A percentile compares a stretch with the other conserved stretches of the same genome.
phyloP scores from a whole-genome alignment of 805 yeast genomes.

The Candida odintsovae region DNA sequence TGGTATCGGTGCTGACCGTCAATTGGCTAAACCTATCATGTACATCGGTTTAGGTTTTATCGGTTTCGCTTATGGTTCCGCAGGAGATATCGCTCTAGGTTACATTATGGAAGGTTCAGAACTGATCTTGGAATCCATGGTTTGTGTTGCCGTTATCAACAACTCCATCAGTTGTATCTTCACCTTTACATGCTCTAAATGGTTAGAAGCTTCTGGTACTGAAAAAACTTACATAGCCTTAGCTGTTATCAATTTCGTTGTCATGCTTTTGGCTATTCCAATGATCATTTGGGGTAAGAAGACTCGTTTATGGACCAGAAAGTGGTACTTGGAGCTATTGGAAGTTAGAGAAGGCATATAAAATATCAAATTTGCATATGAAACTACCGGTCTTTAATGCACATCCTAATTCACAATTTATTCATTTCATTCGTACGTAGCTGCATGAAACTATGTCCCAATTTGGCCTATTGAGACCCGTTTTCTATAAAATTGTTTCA shows the following conservation, averaged over 20 bases:
- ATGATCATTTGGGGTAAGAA: constrained; percentile 54
- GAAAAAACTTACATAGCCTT: constrained; percentile 54
- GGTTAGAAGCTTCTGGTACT: constrained; percentile 53
- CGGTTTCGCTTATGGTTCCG: constrained; percentile 66
- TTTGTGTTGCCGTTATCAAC: constrained; percentile 59
- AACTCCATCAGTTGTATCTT: constrained; percentile 61
- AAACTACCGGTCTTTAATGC: background rate
- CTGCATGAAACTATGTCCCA: background rate
- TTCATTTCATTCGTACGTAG: background rate
- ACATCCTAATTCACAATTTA: background rate
- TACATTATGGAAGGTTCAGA: constrained; percentile 69
- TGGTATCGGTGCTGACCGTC: constrained; percentile 57
- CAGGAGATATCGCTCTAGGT: constrained; percentile 66
- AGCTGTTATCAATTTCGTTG: constrained; percentile 54
- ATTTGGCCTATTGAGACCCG: background rate
- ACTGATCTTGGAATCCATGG: constrained; percentile 66
- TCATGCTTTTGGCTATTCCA: constrained; percentile 53
- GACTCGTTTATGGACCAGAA: constrained; percentile 53
- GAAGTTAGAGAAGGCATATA: constrained; percentile 43
- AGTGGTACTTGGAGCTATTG: constrained; percentile 46
- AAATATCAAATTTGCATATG: background rate
- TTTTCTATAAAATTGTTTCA: background rate
- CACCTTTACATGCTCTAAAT: constrained; percentile 57
- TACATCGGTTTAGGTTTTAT: constrained; percentile 59
- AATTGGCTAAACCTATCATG: constrained; percentile 47